Conservation (phyloP, 805 yeast genomes). For the Ogataea pini region DNA sequence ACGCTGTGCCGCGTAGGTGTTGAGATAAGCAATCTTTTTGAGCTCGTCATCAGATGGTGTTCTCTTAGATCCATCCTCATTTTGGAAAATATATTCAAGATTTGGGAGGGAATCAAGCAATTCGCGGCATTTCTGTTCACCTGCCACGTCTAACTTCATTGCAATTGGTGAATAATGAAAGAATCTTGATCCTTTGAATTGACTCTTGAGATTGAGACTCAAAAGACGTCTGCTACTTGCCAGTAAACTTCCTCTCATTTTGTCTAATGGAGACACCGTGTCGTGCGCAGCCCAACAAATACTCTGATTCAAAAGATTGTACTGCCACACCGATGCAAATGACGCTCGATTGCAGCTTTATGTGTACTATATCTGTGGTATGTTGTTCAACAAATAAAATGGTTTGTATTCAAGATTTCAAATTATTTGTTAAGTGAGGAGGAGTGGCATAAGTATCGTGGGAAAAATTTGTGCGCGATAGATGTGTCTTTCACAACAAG, state of each 20-base stretch:
- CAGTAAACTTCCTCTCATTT: slow-evolving; percentile 3
- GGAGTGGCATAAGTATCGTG: slow-evolving; percentile 3
- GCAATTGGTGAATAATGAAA: slow-evolving; percentile 24
- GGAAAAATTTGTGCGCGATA: not conserved
- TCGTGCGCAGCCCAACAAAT: not conserved
- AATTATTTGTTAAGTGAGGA: not conserved
- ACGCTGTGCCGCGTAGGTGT: slow-evolving; percentile 56
- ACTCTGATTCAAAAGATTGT: not conserved
- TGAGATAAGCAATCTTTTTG: slow-evolving; percentile 70
- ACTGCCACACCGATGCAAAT: not conserved
- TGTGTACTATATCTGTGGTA: not conserved
- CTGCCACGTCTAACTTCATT: slow-evolving; percentile 40
- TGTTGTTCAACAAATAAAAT: slow-evolving; percentile 4
- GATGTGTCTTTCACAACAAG: too few relatives aligned
- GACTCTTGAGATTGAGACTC: not conserved
- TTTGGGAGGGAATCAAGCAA: slow-evolving; percentile 64
- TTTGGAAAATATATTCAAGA: slow-evolving; percentile 65
- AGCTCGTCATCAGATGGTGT: slow-evolving; percentile 70
- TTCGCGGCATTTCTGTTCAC: slow-evolving; percentile 63
- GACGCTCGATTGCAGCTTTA: not conserved
- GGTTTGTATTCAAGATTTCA: not conserved
- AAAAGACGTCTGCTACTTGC: not conserved
- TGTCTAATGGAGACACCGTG: not conserved
- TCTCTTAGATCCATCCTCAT: slow-evolving; percentile 74
- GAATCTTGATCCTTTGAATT: not conserved